Base-by-base conservation (phyloP, 2,329 filamentous ascomycete species). In the Aspergillus fructus region DNA sequence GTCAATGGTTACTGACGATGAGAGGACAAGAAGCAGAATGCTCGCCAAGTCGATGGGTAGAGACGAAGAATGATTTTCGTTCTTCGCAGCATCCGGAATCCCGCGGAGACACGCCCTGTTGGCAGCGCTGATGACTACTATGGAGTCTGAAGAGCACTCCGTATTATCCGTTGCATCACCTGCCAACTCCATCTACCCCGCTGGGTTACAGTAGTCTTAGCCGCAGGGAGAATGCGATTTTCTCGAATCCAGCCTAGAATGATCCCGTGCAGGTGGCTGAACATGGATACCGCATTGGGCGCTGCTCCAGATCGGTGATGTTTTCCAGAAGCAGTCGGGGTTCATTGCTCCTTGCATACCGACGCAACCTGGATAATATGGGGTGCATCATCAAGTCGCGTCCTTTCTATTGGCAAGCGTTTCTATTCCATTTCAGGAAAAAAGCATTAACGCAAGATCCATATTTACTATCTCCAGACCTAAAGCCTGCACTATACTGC, bases 251-350 rank as follows among this genome's bases (percentile, higher is more conserved):
- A n/a, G 15, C 34, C 15, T 37, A 37, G 27, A 30, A 37, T 37
- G 15, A 13, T 37, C 34, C 34, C 34, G 34, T 37, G 34, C 33
- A 21, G 55, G 24, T 58, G 55, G 34, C 55, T 52, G 49, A 47
- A 47, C 49, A 41, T 54, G 46, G 45, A 15, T 23, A 13, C 37
- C 27, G 46, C 46, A 49, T 43, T 37, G 27, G 39, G 43, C 53
- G 39, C 37, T 49, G 34, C 39, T 49, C 45, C 45, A 55, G 53
- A 43, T 55, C 47, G 51, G 55, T 46, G 55, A 60, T 33, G 58
- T 52, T 51, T 51, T 47, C 58, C 46, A 54, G 47, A 51, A 53
- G 33, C 53, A 56, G 49, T 39, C 19, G 30, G 49, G 55, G 21
- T 42, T 39, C 49, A 37, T 37, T 37, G 24, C 49, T 57, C 55